Evolutionary conservation across 495 filamentous ascomycete species (phyloP).

Genomic region (Jackrogersella minutella): DNA sequence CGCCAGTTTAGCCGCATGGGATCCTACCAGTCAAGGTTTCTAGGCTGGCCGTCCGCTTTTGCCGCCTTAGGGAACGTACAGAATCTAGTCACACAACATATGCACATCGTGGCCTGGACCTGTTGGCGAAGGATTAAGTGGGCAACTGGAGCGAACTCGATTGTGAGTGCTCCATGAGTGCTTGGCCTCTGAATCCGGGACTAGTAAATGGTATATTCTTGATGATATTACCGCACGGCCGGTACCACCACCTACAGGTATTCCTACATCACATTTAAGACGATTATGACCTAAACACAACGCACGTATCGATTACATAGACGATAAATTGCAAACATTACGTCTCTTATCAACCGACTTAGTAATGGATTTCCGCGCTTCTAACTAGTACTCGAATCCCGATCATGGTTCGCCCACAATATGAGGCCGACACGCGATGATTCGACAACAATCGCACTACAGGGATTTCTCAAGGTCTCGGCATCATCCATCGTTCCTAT

Average conservation of each 20-base stretch:
- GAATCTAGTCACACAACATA: constrained; percentile 39
- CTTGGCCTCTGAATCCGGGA: constrained; percentile 8
- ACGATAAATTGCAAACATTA: background rate
- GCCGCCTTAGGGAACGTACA: constrained; percentile 29
- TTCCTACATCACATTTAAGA: constrained; percentile 1
- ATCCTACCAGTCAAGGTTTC: constrained; percentile 11
- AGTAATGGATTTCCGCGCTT: background rate
- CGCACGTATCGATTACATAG: background rate
- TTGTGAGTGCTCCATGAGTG: background rate
- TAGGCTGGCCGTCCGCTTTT: constrained; percentile 23
- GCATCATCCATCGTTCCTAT: constrained; percentile 2
- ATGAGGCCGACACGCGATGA: constrained; percentile 9
- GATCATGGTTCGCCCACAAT: background rate
- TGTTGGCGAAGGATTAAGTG: constrained; percentile 14
- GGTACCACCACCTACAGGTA: background rate
- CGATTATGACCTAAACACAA: background rate
- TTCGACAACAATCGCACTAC: constrained; percentile 9
- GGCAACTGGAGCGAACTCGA: constrained; percentile 1
- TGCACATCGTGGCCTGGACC: constrained; percentile 7
- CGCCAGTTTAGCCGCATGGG: constrained; percentile 6
- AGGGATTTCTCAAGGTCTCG: constrained; percentile 1
- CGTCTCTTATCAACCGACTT: background rate
- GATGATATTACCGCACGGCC: background rate
- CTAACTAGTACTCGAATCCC: background rate
- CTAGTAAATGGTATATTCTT: constrained; percentile 4